Conservation (phyloP, 1,284 basidiomycete species). For the Ceraceosorus guamensis region DNA sequence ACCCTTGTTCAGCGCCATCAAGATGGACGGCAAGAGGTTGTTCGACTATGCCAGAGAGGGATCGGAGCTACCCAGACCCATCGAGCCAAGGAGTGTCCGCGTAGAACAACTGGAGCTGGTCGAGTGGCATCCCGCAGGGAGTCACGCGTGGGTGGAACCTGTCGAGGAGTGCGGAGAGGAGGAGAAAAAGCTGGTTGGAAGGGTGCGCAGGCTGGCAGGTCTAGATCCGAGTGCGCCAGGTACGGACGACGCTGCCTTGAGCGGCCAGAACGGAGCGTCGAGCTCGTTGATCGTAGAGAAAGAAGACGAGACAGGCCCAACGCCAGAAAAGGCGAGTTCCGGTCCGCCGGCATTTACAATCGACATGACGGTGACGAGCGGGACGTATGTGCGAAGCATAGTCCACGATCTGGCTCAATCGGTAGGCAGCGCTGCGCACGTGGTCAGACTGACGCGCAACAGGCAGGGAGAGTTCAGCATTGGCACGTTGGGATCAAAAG, state of each 20-base stretch:
- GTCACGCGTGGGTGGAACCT: slow-evolving; percentile 34
- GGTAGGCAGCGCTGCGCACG: slow-evolving; percentile 40
- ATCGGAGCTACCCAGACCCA: slow-evolving; percentile 81
- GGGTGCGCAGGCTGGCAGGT: slow-evolving; percentile 34
- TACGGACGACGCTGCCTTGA: slow-evolving; percentile 5
- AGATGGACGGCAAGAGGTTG: slow-evolving; percentile 93
- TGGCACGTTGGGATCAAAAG: slow-evolving; percentile 5
- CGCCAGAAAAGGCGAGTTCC: neutral
- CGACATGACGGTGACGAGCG: slow-evolving; percentile 45
- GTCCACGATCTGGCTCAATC: slow-evolving; percentile 43
- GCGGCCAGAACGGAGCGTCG: no score
- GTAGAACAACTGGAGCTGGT: slow-evolving; percentile 69
- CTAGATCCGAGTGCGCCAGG: slow-evolving; percentile 19
- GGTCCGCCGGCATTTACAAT: slow-evolving; percentile 32
- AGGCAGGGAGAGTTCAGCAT: slow-evolving; percentile 41
- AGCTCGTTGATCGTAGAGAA: no score
- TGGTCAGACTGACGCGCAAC: slow-evolving; percentile 38
- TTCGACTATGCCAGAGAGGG: slow-evolving; percentile 93
- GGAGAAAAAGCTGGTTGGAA: slow-evolving; percentile 32
- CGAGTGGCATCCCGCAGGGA: slow-evolving; percentile 35
- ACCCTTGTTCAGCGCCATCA: slow-evolving; percentile 76
- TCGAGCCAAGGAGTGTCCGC: slow-evolving; percentile 75
- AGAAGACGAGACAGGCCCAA: neutral
- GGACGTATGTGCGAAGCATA: slow-evolving; percentile 46
- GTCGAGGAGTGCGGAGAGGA: slow-evolving; percentile 30